Evolutionary conservation across 2,329 filamentous ascomycete genomes (phyloP).

Genomic region (Onygenales sp.): DNA sequence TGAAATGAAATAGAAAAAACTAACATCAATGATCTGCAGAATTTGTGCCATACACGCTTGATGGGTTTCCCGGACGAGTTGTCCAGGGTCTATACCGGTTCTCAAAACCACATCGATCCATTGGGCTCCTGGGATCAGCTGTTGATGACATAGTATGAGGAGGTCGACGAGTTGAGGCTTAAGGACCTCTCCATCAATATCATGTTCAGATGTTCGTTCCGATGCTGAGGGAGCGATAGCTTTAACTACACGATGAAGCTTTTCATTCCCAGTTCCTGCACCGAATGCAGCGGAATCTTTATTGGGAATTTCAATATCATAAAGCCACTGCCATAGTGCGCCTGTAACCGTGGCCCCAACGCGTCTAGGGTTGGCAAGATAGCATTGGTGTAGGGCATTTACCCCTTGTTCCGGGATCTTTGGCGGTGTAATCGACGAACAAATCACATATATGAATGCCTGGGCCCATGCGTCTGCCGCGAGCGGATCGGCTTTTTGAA

Average conservation of each 20-base stretch:
- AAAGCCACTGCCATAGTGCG: conserved; percentile 74
- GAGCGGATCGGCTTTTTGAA: conserved; percentile 35
- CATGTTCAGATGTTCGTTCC: conserved; percentile 18
- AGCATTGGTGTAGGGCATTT: conserved; percentile 54
- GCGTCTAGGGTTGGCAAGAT: conserved; percentile 47
- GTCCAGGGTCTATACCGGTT: conserved; percentile 72
- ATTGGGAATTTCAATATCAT: conserved; percentile 56
- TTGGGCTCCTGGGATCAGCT: conserved; percentile 64
- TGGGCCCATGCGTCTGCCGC: conserved; percentile 70
- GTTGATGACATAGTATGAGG: conserved; percentile 66
- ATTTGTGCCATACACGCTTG: conserved; percentile 61
- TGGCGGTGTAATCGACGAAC: conserved; percentile 52
- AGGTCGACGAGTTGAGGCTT: conserved; percentile 66
- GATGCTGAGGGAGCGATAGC: conserved; percentile 30
- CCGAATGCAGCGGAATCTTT: conserved; percentile 65
- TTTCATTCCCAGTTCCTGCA: conserved; percentile 54
- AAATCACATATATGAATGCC: conserved; percentile 69
- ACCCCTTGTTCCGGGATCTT: conserved; percentile 55
- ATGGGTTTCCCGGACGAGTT: conserved; percentile 57
- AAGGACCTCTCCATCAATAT: conserved; percentile 42
- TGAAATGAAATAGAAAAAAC: conserved; percentile 14
- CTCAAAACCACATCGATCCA: conserved; percentile 88
- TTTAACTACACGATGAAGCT: conserved; percentile 51
- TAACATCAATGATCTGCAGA: conserved; percentile 46
- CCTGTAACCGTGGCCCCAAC: conserved; percentile 57